phyloP scores from a whole-genome alignment of 139 green algal genomes.

The Chlorella sorokiniana region DNA sequence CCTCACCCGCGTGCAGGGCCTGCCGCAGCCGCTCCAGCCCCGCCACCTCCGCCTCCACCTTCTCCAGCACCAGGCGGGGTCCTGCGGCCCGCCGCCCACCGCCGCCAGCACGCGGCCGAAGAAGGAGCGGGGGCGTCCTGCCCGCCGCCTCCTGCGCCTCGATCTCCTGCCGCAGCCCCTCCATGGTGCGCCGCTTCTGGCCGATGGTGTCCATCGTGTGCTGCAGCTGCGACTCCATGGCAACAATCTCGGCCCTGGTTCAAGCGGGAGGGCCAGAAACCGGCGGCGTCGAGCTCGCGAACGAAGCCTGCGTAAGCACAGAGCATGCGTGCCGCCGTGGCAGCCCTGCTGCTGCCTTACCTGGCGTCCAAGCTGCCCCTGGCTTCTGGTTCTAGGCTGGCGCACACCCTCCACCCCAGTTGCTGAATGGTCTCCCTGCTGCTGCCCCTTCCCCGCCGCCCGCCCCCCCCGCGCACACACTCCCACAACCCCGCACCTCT shows the following conservation, averaged over 20 bases:
- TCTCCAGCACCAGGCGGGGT: constrained; percentile 42
- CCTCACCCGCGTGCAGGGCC: constrained; percentile 28
- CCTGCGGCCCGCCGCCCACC: constrained; percentile 36
- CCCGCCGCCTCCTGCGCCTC: constrained; percentile 23
- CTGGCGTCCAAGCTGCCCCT: not conserved
- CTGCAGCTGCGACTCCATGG: constrained; percentile 80
- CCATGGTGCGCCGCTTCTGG: constrained; percentile 71
- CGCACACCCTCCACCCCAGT: not conserved
- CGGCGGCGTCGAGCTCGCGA: not conserved
- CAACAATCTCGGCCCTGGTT: constrained; percentile 66
- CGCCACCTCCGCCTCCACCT: constrained; percentile 67
- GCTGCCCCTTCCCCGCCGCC: no score
- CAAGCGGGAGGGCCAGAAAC: not conserved
- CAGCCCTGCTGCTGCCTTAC: no score
- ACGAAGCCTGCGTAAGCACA: no score
- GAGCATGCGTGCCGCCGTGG: no score
- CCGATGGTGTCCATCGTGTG: constrained; percentile 64
- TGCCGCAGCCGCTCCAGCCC: constrained; percentile 61
- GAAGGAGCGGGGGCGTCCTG: constrained; percentile 40
- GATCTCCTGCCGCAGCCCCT: constrained; percentile 48
- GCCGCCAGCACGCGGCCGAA: constrained; percentile 52
- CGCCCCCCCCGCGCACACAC: no score
- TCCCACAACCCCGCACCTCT: constrained; percentile 6
- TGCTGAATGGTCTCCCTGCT: no score
- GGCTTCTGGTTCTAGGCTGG: not conserved